Conservation (phyloP, 495 filamentous ascomycete genomes). For the Podospora tetraspora region DNA sequence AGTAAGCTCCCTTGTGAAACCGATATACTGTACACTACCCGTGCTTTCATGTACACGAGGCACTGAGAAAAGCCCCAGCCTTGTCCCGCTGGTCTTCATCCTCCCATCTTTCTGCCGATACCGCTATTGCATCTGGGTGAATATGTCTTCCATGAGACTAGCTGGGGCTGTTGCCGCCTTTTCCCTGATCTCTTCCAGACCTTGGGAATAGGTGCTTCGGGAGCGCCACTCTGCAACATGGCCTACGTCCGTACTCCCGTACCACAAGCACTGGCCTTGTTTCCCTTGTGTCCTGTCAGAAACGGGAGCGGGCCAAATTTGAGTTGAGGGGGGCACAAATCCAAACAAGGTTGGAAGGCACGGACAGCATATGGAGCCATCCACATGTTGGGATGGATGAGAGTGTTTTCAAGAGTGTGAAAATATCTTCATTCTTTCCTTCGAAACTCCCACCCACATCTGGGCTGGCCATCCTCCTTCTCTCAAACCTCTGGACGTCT, state of each 20-base stretch:
- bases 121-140: neutral
- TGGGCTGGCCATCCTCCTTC: neutral
- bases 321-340: neutral
- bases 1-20: conserved; percentile 17
- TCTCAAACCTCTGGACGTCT: neutral
- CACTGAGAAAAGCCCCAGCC: too few relatives aligned
- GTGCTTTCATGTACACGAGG: neutral
- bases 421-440: neutral
- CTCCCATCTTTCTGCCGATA: neutral
- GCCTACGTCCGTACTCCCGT: neutral
- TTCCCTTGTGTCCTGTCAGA: neutral
- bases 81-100: too few relatives aligned
- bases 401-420: neutral
- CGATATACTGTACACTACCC: neutral
- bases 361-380: neutral
- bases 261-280: neutral
- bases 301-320: neutral
- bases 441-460: neutral
- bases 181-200: neutral
- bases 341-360: too few relatives aligned
- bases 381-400: neutral
- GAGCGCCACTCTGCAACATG: neutral
- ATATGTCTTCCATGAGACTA: neutral
- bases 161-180: neutral
- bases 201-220: neutral